Evolutionary conservation across 257 asterid species (phyloP).

Genomic region (Cordia subcordata): DNA sequence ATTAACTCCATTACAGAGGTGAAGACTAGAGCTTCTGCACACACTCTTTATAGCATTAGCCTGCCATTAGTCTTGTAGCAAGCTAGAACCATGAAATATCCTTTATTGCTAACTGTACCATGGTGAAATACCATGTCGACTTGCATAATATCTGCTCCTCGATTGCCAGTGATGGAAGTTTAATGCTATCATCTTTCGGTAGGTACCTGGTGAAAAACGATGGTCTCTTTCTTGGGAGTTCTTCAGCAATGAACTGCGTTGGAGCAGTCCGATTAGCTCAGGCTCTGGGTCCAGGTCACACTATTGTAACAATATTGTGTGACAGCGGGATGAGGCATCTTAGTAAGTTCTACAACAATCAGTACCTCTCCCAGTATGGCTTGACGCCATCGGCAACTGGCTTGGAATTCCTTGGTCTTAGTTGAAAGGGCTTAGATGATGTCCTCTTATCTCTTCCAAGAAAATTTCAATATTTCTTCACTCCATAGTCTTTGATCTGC

Average conservation of each 20-base stretch:
- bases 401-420: constrained; percentile 60
- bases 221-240: constrained; percentile 97
- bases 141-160: neutral
- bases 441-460: too few relatives aligned
- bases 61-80: too few relatives aligned
- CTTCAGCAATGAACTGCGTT: constrained; percentile 96
- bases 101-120: neutral
- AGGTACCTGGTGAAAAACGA: constrained; percentile 81
- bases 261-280: constrained; percentile 89
- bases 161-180: neutral
- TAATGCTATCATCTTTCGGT: constrained; percentile 9
- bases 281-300: constrained; percentile 82
- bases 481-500: too few relatives aligned
- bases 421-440: too few relatives aligned
- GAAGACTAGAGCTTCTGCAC: too few relatives aligned
- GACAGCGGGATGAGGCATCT: constrained; percentile 96
- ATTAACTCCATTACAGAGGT: too few relatives aligned
- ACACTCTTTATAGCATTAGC: too few relatives aligned
- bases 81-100: too few relatives aligned
- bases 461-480: too few relatives aligned
- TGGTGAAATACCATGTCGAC: neutral
- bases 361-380: constrained; percentile 58
- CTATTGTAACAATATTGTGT: constrained; percentile 81
- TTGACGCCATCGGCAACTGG: constrained; percentile 65
- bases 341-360: constrained; percentile 64